These are phyloP conservation scores for Diaporthe velutina DNA, from an alignment of 2,329 filamentous ascomycete genomes.

Conservation along the genomic window DNA sequence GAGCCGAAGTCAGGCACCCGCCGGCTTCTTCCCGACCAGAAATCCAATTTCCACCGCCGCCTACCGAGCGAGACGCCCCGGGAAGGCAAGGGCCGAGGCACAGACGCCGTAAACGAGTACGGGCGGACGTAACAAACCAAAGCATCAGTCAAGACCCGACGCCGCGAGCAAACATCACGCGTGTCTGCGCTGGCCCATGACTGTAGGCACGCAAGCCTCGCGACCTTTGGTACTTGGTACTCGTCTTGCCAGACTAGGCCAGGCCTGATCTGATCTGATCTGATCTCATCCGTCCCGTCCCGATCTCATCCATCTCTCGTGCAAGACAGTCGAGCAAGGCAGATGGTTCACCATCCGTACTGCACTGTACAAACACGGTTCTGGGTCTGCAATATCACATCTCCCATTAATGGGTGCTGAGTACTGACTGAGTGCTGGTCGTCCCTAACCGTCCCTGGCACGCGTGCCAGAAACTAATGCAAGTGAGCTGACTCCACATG, in stretches of 20 bases:
- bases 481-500: constrained; percentile 29
- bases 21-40: constrained; percentile 18
- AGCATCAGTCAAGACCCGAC: neutral
- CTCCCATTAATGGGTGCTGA: neutral
- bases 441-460: neutral
- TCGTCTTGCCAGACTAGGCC: neutral
- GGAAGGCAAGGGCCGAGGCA: neutral
- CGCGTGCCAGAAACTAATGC: neutral
- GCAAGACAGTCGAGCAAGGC: neutral
- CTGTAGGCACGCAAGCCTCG: neutral
- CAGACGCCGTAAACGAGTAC: neutral
- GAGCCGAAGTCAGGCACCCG: constrained; percentile 21
- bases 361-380: neutral
- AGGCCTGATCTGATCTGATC: neutral
- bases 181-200: neutral
- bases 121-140: neutral
- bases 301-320: neutral
- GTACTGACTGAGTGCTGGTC: neutral
- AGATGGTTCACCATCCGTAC: neutral
- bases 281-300: constrained; percentile 7
- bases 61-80: neutral
- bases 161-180: constrained; percentile 11
- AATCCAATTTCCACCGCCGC: constrained; percentile 3
- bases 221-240: neutral
- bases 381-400: constrained; percentile 11